Base-by-base conservation (phyloP, 2,329 filamentous ascomycete genomes). In the Cladosporium oxysporum region DNA sequence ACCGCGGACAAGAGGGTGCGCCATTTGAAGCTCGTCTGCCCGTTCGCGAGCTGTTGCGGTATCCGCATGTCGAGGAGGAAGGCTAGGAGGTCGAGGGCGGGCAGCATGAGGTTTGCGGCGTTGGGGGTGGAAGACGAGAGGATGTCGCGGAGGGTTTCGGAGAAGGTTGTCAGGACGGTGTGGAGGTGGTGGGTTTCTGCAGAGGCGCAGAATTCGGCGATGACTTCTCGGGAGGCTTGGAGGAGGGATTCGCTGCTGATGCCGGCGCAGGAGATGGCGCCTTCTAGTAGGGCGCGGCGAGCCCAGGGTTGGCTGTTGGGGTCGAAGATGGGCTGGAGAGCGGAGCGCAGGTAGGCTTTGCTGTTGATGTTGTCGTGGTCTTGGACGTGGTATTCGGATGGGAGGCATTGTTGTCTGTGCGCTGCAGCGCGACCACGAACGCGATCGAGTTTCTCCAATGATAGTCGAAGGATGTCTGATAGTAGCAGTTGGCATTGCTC, bases 361-460 rank as follows among this genome's bases (percentile, higher is more conserved):
- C 69, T 70, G 3, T 70, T 66, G 18, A 71, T 59, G 35, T 57
- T 65, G 14, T 66, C 52, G 5, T 33, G 14, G 12, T 29, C 10
- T 16, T 66, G 33, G 12, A 66, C 59, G 6, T 62, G 52, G 12
- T 69, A 41, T 23, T 63, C 49, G 59, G 55, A 50, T 37, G 18
- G 67, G 29, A 67, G 64, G 47, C 68, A 29, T 53, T 59, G 31
- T 28, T 53, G 58, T 26, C 64, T 57, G 26, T 28, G 83, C 35
- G 81, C 78, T 67, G 90, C 87, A 1, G 89, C 90, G 69, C 87
- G 85, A 0, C 86, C 81, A 28, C 95, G 88, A 21, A 98, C 90
- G 68, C 92, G 91, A 76, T 98, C 94, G 1, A 98, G 84, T 76
- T 96, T 97, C 78, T 99, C 95, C 0, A 91, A 87, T 2, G 92